Percentiles rank a stretch among this genome's conserved stretches.
Evolutionary conservation across 1,139 yeast species (phyloP).

Genomic region (Casaregolazyma lundiana): DNA sequence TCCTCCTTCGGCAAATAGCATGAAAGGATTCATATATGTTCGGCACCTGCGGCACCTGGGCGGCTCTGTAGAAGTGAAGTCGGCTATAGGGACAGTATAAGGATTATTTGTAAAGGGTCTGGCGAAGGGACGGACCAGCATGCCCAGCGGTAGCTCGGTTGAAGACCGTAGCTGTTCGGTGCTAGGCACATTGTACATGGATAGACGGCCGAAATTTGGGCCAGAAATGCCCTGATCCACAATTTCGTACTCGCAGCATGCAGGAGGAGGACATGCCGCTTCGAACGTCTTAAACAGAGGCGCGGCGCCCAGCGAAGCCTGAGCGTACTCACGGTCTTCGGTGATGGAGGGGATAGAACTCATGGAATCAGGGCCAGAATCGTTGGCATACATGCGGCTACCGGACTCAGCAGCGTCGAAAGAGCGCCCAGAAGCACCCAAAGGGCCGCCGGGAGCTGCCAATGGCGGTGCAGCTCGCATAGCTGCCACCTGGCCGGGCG

Average conservation of each 20-base stretch:
- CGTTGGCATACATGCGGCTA: neutral
- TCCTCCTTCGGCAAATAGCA: constrained; percentile 60
- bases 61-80: constrained; percentile 60
- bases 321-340: constrained; percentile 51
- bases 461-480: neutral
- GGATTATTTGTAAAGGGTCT: constrained; percentile 6
- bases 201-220: constrained; percentile 70
- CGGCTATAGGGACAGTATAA: constrained; percentile 61
- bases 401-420: neutral
- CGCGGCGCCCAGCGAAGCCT: constrained; percentile 40
- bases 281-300: constrained; percentile 63
- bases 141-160: constrained; percentile 75
- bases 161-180: constrained; percentile 64
- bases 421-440: neutral
- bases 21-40: constrained; percentile 80
- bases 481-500: neutral
- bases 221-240: constrained; percentile 82
- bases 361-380: constrained; percentile 7
- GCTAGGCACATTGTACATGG: constrained; percentile 82
- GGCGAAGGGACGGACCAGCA: constrained; percentile 83
- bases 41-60: constrained; percentile 90
- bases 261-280: constrained; percentile 74
- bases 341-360: constrained; percentile 47
- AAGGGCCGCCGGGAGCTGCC: neutral
- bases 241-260: constrained; percentile 66